A percentile compares a stretch with the other conserved stretches of the same genome.
phyloP scores from a whole-genome alignment of 352 stramenopile species.

The Pythium scleroteichum region DNA sequence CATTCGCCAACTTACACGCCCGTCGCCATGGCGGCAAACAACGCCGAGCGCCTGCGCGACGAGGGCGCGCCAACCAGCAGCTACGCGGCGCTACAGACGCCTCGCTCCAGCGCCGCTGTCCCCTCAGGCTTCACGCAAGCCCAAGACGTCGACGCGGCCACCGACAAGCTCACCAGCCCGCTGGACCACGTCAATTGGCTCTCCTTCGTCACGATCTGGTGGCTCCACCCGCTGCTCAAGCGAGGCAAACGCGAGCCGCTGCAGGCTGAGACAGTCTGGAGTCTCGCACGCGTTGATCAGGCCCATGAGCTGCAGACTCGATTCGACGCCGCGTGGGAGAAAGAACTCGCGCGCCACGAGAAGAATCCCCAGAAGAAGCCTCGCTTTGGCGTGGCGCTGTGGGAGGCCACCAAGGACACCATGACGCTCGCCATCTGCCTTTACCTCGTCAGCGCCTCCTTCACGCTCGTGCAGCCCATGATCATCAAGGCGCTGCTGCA shows the following conservation, averaged over 20 bases:
- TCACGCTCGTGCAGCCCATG: slow-evolving; percentile 49
- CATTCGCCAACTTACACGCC: too few relatives aligned
- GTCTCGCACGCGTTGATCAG: slow-evolving; percentile 41
- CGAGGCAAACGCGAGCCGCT: slow-evolving; percentile 38
- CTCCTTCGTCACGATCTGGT: slow-evolving; percentile 54
- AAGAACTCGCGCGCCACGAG: slow-evolving; percentile 18
- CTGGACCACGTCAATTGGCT: slow-evolving; percentile 33
- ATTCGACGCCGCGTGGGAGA: slow-evolving; percentile 45
- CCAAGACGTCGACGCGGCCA: background rate
- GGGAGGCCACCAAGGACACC: slow-evolving; percentile 42
- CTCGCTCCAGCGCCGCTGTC: background rate
- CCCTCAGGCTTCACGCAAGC: background rate
- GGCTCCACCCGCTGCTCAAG: slow-evolving; percentile 47
- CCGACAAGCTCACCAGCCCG: slow-evolving; percentile 3
- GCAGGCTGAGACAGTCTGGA: slow-evolving; percentile 42
- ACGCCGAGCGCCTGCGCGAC: background rate
- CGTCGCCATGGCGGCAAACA: background rate
- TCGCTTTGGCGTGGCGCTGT: slow-evolving; percentile 52
- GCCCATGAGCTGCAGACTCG: slow-evolving; percentile 37
- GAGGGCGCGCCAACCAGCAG: background rate
- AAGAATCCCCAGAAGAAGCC: slow-evolving; percentile 9
- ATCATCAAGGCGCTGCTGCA: slow-evolving; percentile 65
- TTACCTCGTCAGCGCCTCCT: slow-evolving; percentile 37
- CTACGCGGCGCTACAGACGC: slow-evolving; percentile 13
- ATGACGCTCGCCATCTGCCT: slow-evolving; percentile 35